Conservation (phyloP, 2,329 filamentous ascomycete species). For the Claviceps quebecensis region DNA sequence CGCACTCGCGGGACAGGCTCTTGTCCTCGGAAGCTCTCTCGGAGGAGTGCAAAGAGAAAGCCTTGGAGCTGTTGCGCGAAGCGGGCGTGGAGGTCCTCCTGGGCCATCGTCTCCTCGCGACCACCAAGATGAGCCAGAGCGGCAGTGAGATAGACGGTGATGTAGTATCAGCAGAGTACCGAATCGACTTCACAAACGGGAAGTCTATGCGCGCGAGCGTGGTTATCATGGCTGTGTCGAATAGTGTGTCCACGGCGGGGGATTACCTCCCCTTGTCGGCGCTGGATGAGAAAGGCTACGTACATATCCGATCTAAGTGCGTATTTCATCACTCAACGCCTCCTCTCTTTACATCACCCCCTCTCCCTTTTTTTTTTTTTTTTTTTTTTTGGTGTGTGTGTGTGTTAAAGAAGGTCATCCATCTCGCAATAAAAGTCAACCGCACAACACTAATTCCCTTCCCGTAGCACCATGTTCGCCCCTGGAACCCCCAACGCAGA, state of each 20-base stretch:
- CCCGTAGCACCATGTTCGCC: slow-evolving; percentile 24
- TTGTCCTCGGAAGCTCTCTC: slow-evolving; percentile 62
- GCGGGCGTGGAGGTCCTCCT: slow-evolving; percentile 52
- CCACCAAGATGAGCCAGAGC: slow-evolving; percentile 25
- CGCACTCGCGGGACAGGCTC: slow-evolving; percentile 57
- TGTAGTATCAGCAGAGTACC: slow-evolving; percentile 25
- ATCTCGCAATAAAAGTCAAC: neutral
- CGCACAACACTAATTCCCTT: neutral
- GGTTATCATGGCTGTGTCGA: slow-evolving; percentile 57
- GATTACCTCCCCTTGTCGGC: slow-evolving; percentile 43
- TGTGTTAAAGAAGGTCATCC: neutral
- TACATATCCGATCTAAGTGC: slow-evolving; percentile 45
- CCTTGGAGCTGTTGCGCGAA: slow-evolving; percentile 43
- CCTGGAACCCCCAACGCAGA: slow-evolving; percentile 39
- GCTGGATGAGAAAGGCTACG: slow-evolving; percentile 50
- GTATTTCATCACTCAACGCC: slow-evolving; percentile 10
- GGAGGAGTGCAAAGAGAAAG: slow-evolving; percentile 51
- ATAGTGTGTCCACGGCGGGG: slow-evolving; percentile 43
- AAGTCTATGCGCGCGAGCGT: slow-evolving; percentile 45
- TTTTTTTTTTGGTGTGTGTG: too few relatives aligned
- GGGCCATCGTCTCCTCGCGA: slow-evolving; percentile 43
- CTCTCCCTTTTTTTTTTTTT: too few relatives aligned
- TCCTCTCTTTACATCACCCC: neutral
- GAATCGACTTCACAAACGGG: slow-evolving; percentile 47
- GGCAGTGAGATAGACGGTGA: slow-evolving; percentile 23